Percentiles rank a stretch among this genome's conserved stretches.
Conservation (phyloP, 768 basidiomycete genomes). For the Hebeloma cylindrosporum region DNA sequence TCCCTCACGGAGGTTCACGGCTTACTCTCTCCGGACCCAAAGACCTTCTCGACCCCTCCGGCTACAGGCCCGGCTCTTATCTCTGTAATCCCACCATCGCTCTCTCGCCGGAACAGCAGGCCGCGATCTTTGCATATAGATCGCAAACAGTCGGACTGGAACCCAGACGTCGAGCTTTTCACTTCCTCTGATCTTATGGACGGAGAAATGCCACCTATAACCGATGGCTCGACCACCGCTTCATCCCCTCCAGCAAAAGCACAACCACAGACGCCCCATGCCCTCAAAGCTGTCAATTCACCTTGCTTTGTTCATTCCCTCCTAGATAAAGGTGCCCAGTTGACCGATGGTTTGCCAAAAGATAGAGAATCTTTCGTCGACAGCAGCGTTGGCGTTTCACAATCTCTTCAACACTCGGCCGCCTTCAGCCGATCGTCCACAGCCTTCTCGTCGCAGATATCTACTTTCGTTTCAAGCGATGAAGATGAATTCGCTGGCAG, state of each 20-base stretch:
- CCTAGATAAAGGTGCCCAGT: slow-evolving; percentile 78
- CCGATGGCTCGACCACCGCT: slow-evolving; percentile 19
- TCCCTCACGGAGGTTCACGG: slow-evolving; percentile 16
- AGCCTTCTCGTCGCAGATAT: slow-evolving; percentile 12
- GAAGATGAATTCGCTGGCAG: slow-evolving; percentile 71
- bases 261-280: slow-evolving; percentile 22
- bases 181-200: slow-evolving; percentile 30
- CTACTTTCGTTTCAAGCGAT: slow-evolving; percentile 27
- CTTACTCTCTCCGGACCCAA: slow-evolving; percentile 33
- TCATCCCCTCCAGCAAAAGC: slow-evolving; percentile 13
- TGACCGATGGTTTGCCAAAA: slow-evolving; percentile 74
- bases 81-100: slow-evolving; percentile 23
- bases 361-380: slow-evolving; percentile 40
- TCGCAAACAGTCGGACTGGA: slow-evolving; percentile 38
- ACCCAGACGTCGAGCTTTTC: slow-evolving; percentile 44
- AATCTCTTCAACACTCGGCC: slow-evolving; percentile 39
- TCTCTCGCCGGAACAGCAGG: slow-evolving; percentile 41
- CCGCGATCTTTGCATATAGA: slow-evolving; percentile 47
- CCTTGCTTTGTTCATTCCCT: slow-evolving; percentile 95
- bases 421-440: slow-evolving; percentile 18
- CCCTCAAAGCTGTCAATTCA: slow-evolving; percentile 48
- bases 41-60: slow-evolving; percentile 45
- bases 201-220: slow-evolving; percentile 14
- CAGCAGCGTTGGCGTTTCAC: slow-evolving; percentile 48
- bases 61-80: slow-evolving; percentile 29